These are phyloP conservation scores for Mallotus nudiflorus DNA, from an alignment of 345 rosid species.

Conservation along the genomic window DNA sequence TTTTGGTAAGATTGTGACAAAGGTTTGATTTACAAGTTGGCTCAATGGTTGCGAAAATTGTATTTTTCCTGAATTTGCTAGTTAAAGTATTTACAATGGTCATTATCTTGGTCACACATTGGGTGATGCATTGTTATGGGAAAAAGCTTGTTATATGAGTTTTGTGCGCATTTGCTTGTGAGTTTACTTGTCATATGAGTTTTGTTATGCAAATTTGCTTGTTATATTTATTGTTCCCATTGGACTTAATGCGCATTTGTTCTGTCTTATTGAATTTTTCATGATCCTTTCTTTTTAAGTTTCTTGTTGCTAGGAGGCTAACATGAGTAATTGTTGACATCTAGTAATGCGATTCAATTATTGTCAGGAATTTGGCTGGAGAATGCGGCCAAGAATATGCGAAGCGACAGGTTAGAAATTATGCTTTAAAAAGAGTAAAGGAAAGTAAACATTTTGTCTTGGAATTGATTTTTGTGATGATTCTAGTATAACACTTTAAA, in stretches of 20 bases:
- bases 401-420: slow-evolving; percentile 62
- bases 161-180: background rate
- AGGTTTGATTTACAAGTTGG: background rate
- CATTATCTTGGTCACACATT: background rate
- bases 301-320: background rate
- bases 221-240: background rate
- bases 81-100: too few species aligned
- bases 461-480: background rate
- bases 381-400: slow-evolving; percentile 80
- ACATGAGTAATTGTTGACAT: background rate
- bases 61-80: background rate
- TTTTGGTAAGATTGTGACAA: background rate
- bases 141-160: background rate
- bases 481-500: background rate
- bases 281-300: background rate
- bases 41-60: background rate
- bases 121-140: background rate
- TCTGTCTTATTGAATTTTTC: background rate
- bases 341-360: slow-evolving; percentile 3
- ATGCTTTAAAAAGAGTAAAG: too few species aligned
- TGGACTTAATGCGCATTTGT: background rate
- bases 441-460: too few species aligned
- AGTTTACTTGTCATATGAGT: background rate
- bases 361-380: slow-evolving; percentile 77
- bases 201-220: background rate